Evolutionary conservation across 2,329 filamentous ascomycete genomes (phyloP).

Genomic region (Penicillium sp.): DNA sequence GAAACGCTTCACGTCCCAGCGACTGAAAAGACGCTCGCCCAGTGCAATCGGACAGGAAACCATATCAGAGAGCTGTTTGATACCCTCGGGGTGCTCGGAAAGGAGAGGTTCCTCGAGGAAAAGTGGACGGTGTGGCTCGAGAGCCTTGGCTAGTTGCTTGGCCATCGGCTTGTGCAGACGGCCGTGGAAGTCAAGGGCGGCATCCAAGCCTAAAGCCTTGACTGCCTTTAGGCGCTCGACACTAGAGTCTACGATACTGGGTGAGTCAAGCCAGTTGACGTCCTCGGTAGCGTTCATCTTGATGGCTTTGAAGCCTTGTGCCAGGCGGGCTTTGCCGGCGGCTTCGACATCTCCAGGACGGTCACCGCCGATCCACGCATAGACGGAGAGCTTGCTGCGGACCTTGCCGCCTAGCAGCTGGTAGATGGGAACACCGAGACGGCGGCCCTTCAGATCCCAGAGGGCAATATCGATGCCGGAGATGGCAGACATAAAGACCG

Average conservation of each 20-base stretch:
- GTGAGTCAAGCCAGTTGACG: slow-evolving; percentile 70
- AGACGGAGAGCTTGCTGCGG: slow-evolving; percentile 64
- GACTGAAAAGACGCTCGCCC: slow-evolving; percentile 64
- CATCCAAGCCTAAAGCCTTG: slow-evolving; percentile 65
- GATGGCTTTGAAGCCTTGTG: slow-evolving; percentile 43
- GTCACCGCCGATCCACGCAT: slow-evolving; percentile 74
- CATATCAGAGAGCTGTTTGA: slow-evolving; percentile 55
- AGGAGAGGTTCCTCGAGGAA: slow-evolving; percentile 72
- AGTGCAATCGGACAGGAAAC: slow-evolving; percentile 64
- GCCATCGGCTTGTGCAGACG: slow-evolving; percentile 75
- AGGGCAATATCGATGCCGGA: slow-evolving; percentile 73
- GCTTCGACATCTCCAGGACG: slow-evolving; percentile 60
- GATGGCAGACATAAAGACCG: slow-evolving; percentile 74
- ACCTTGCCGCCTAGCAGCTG: slow-evolving; percentile 70
- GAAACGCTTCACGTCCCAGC: slow-evolving; percentile 70
- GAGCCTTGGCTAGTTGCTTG: slow-evolving; percentile 62
- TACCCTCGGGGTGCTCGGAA: slow-evolving; percentile 62
- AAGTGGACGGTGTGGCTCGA: slow-evolving; percentile 64
- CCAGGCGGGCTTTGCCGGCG: slow-evolving; percentile 50
- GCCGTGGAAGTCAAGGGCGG: slow-evolving; percentile 72
- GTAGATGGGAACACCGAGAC: slow-evolving; percentile 63
- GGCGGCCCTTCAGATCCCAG: slow-evolving; percentile 69
- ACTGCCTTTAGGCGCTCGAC: slow-evolving; percentile 65
- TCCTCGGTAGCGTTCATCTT: slow-evolving; percentile 81
- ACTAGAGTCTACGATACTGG: slow-evolving; percentile 56